Base-by-base conservation (phyloP, 768 basidiomycete species). In the Jaapia argillacea region DNA sequence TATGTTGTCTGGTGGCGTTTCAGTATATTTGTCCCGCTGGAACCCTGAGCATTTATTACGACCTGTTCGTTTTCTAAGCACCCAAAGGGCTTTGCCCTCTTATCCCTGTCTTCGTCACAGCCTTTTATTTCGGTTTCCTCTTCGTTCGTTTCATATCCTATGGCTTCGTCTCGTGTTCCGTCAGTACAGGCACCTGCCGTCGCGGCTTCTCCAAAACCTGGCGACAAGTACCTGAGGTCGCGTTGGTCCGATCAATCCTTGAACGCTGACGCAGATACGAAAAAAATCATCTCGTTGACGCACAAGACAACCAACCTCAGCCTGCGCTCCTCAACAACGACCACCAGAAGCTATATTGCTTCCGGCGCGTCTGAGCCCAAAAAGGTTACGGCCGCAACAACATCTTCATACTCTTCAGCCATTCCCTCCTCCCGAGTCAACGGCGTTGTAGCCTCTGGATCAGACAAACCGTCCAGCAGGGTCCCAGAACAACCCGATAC, bases 181-280 rank as follows among this genome's bases (percentile, higher is more conserved):
- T 45, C 52, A 24, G 45, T 50, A 40, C 48, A 48, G 48, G 26
- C 64, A 58, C 41, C 54, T 58, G 31, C 58, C 60, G 45, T 66
- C 67, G 28, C 68, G 62, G 45, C 63, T 57, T 43, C 65, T 59
- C 24, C 65, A 58, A 47, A 59, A 60, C 46, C 56, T 54, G 54
- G 57, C 33, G 73, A 75, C 46, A 68, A 64, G 49, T 51, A 66
- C 42, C 59, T 74, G 50, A 71, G 68, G 59, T 67, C 68, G 26
- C 66, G 68, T 47, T 67, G 65, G 48, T 71, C 74, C 14, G 75
- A 76, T 49, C 72, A 70, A 53, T 33, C 28, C 10, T 16, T 33
- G 28, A 10, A 16, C 28, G n/a, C n/a, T n/a, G 28, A 33, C 10
- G 70, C 71, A 6, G 52, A 72, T 39, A 58, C n/a, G 40, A 48